Conservation (phyloP, 2,329 filamentous ascomycete species). For the Drechslera avenae region DNA sequence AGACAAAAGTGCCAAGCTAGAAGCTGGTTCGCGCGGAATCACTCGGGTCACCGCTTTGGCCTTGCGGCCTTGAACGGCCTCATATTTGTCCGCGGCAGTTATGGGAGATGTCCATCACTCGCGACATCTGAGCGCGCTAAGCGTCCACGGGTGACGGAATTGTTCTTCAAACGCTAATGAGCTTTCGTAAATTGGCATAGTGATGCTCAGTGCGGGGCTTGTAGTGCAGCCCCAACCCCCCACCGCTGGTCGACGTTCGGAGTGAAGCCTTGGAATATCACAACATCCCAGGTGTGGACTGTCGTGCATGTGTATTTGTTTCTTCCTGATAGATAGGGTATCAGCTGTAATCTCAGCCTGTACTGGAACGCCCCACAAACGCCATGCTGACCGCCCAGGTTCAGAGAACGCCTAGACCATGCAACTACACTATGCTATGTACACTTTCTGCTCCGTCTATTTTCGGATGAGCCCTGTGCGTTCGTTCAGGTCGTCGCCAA, state of each 20-base stretch:
- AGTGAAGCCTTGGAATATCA: neutral
- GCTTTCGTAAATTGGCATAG: too few species aligned
- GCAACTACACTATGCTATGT: constrained; percentile 9
- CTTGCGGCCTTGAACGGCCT: too few species aligned
- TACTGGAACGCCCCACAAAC: constrained; percentile 9
- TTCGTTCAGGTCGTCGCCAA: constrained; percentile 31
- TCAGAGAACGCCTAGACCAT: constrained; percentile 1
- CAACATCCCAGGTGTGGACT: neutral
- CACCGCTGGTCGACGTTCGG: neutral
- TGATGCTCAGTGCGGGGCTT: too few species aligned
- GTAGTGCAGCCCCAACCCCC: too few species aligned
- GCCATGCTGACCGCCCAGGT: constrained; percentile 19
- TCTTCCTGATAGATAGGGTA: neutral
- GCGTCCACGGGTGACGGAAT: too few species aligned
- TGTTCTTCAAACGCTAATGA: too few species aligned
- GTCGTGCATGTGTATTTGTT: neutral
- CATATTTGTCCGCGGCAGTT: too few species aligned
- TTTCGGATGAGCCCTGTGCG: constrained; percentile 39
- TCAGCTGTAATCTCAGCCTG: neutral
- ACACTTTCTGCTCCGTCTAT: constrained; percentile 7
- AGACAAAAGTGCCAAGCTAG: too few species aligned
- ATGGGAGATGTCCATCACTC: too few species aligned
- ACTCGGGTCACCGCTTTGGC: too few species aligned
- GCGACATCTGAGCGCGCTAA: too few species aligned
- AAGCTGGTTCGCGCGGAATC: too few species aligned